Base-by-base conservation (phyloP, 208 protist genomes). In the Wallacemonas sp. region DNA sequence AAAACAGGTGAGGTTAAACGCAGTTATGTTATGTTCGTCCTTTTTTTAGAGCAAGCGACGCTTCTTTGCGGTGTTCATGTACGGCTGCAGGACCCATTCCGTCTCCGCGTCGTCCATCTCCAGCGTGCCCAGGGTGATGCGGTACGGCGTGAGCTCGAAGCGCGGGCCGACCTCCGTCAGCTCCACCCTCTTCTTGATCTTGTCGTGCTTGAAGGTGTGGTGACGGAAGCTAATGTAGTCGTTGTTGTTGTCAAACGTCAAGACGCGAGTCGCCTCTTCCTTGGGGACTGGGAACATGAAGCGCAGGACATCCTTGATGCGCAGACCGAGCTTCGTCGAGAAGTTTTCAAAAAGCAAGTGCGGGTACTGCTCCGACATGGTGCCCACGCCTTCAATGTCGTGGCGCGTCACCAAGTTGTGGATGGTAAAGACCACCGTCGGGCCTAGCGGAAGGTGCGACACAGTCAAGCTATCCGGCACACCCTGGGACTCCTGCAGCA, bases 281-380 rank as follows among this genome's bases (percentile, higher is more conserved):
- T 99, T 99, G 20, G 98, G 98, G 3, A 98, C 98, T 1, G 99
- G 99, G 69, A 99, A 99, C 12, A 99, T 81, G 76, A 99, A 95
- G 74, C 99, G 97, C 20, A 99, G 59, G 32, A 98, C 97, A 31
- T 87, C 89, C 39, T 77, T 69, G 28, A 99, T 89, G 39, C 99
- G 88, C 55, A 90, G 59, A 38, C 99, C 99, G 0, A 99, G 82
- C 70, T 87, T 81, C 5, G 98, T 99, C 16, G 81, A 90, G 68
- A 99, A 99, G 68, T 98, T 98, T 63, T 99, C 87, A 77, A 99
- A 99, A 48, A 99, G 97, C 32, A 99, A 91, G 70, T 99, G 98
- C 29, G 99, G 99, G 66, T 95, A 98, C 71, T 93, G 89, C 81
- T 99, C 90, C 3, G 94, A 97, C 74, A 99, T 91, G 42, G 82